These are phyloP conservation scores for Ophiobolus disseminans DNA, from an alignment of 2,329 filamentous ascomycete genomes.

Conservation along the genomic window DNA sequence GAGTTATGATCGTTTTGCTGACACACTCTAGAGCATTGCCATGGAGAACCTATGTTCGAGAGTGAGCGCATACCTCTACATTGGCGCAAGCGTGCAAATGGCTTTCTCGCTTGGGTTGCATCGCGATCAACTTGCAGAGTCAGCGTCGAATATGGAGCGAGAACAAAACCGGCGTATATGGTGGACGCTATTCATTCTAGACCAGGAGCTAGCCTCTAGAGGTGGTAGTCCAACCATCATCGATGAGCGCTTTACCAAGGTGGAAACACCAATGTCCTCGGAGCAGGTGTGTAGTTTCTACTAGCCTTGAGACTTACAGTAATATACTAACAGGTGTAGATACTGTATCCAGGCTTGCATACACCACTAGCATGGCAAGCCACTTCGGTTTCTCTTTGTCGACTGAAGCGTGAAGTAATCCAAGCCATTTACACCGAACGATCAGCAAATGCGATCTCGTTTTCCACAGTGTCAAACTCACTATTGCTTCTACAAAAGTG, in stretches of 20 bases:
- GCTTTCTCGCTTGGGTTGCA: slow-evolving; percentile 47
- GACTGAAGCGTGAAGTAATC: slow-evolving; percentile 44
- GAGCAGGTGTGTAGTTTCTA: slow-evolving; percentile 36
- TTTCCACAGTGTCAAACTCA: slow-evolving; percentile 43
- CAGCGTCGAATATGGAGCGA: slow-evolving; percentile 34
- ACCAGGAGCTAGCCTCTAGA: slow-evolving; percentile 46
- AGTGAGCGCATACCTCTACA: slow-evolving; percentile 46
- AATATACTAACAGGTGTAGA: slow-evolving; percentile 21
- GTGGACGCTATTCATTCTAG: slow-evolving; percentile 48
- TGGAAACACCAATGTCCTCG: slow-evolving; percentile 40
- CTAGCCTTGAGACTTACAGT: neutral
- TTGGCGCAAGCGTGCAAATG: slow-evolving; percentile 47
- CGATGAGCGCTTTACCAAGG: slow-evolving; percentile 41
- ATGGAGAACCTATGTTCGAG: slow-evolving; percentile 46
- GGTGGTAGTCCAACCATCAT: slow-evolving; percentile 45
- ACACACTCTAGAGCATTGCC: slow-evolving; percentile 37
- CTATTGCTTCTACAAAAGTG: slow-evolving; percentile 44
- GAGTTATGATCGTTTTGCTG: slow-evolving; percentile 4
- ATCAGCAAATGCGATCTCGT: slow-evolving; percentile 38
- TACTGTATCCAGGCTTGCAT: slow-evolving; percentile 43
- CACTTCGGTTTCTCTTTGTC: slow-evolving; percentile 39
- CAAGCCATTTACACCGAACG: slow-evolving; percentile 45
- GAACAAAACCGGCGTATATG: slow-evolving; percentile 47
- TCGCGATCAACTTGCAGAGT: slow-evolving; percentile 42
- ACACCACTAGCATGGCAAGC: slow-evolving; percentile 44